Conservation (phyloP, 179 eudicot species). For the Nepenthes alata region DNA sequence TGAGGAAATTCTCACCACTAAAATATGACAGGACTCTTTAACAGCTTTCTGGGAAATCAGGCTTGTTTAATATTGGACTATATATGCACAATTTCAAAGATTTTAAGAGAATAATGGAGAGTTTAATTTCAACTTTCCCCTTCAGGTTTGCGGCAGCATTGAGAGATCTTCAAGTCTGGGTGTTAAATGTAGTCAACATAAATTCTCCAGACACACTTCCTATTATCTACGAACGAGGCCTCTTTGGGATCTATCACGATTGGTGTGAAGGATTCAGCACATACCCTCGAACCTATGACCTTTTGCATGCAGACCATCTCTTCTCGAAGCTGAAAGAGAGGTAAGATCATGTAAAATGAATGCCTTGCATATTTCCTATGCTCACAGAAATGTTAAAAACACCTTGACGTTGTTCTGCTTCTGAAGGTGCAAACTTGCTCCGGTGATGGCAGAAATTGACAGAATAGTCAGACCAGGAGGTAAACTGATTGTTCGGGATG, state of each 20-base stretch:
- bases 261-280: slow-evolving; percentile 97
- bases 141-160: slow-evolving; percentile 87
- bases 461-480: slow-evolving; percentile 85
- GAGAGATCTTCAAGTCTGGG: slow-evolving; percentile 68
- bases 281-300: slow-evolving; percentile 81
- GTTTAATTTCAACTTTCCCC: background rate
- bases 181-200: slow-evolving; percentile 70
- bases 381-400: background rate
- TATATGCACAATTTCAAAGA: background rate
- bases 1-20: too few species aligned
- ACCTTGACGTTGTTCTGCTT: background rate
- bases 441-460: slow-evolving; percentile 72
- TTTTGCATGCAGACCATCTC: slow-evolving; percentile 76
- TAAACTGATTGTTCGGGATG: slow-evolving; percentile 66
- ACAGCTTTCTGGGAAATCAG: too few species aligned
- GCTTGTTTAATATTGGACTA: too few species aligned
- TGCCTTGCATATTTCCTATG: background rate
- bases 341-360: slow-evolving; percentile 11
- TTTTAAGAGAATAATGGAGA: background rate
- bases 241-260: slow-evolving; percentile 84
- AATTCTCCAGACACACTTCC: slow-evolving; percentile 84
- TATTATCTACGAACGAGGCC: slow-evolving; percentile 78
- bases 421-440: slow-evolving; percentile 56
- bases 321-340: slow-evolving; percentile 65
- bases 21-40: too few species aligned